phyloP scores from a whole-genome alignment of 1,139 yeast species.

The Suhomyces ambrosiae region DNA sequence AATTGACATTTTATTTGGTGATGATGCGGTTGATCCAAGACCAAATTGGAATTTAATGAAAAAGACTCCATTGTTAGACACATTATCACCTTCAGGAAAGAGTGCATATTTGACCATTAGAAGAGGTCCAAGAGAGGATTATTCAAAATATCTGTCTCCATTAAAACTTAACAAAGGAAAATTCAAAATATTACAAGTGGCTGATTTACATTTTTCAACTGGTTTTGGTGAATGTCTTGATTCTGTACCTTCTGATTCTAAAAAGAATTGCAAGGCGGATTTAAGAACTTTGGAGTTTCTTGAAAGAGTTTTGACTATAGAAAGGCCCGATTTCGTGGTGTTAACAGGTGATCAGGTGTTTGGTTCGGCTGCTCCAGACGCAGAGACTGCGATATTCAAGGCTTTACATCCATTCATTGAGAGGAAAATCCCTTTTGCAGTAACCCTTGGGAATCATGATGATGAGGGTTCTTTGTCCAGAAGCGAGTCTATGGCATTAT shows the following conservation, averaged over 20 bases:
- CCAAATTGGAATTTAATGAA: slow-evolving; percentile 60
- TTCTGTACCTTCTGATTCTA: slow-evolving; percentile 54
- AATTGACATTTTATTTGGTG: slow-evolving; percentile 70
- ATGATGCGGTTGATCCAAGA: slow-evolving; percentile 76
- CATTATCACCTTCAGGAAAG: slow-evolving; percentile 22
- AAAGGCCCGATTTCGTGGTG: slow-evolving; percentile 79
- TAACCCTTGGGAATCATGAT: slow-evolving; percentile 81
- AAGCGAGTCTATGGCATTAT: slow-evolving; percentile 58
- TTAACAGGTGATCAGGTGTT: slow-evolving; percentile 85
- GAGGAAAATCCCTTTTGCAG: slow-evolving; percentile 75
- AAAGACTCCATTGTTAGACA: slow-evolving; percentile 26
- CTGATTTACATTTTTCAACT: slow-evolving; percentile 83
- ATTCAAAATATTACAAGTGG: slow-evolving; percentile 79
- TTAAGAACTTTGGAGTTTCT: slow-evolving; percentile 64
- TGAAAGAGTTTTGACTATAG: slow-evolving; percentile 64
- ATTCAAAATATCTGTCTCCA: slow-evolving; percentile 24
- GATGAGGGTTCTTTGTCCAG: slow-evolving; percentile 76
- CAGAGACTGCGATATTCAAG: slow-evolving; percentile 76
- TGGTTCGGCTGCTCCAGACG: slow-evolving; percentile 71
- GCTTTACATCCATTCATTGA: slow-evolving; percentile 71
- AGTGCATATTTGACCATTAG: slow-evolving; percentile 36
- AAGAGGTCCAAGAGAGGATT: slow-evolving; percentile 27
- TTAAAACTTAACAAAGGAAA: slow-evolving; percentile 43
- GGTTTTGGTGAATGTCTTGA: slow-evolving; percentile 77
- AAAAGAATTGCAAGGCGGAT: slow-evolving; percentile 68